Conservation (phyloP, 495 filamentous ascomycete species). For the Talaromyces liani region DNA sequence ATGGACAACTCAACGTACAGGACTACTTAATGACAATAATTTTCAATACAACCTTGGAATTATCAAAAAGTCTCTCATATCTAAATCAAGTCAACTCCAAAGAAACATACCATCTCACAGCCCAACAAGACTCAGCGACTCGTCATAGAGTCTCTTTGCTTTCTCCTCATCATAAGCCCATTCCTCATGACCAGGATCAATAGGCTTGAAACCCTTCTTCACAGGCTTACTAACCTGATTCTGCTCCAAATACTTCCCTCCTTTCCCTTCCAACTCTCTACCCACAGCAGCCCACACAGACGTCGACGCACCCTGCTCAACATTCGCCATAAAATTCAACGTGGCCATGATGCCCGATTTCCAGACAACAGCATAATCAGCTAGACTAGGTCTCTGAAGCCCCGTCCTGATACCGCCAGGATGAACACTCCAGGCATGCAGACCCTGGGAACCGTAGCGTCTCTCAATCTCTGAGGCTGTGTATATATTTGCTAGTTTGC, state of each 20-base stretch:
- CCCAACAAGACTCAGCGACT: not conserved
- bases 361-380: conserved; percentile 9
- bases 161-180: not conserved
- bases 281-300: conserved; percentile 34
- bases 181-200: not conserved
- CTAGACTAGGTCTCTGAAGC: conserved; percentile 11
- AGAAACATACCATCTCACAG: not conserved
- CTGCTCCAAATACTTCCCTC: conserved; percentile 35
- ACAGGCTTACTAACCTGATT: not conserved
- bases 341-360: conserved; percentile 7
- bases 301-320: conserved; percentile 33
- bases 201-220: not conserved
- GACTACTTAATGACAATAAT: too few relatives aligned
- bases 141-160: not conserved
- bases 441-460: conserved; percentile 27
- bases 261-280: conserved; percentile 27
- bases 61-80: too few relatives aligned
- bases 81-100: too few relatives aligned
- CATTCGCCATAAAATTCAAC: conserved; percentile 22
- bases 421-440: conserved; percentile 32
- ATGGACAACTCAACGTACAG: too few relatives aligned
- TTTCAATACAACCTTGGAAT: too few relatives aligned
- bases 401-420: conserved; percentile 29
- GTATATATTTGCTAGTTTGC: conserved; percentile 32
- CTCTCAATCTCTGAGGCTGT: conserved; percentile 41